These are phyloP conservation scores for Willaertia magna DNA, from an alignment of 208 protist genomes.

Conservation along the genomic window DNA sequence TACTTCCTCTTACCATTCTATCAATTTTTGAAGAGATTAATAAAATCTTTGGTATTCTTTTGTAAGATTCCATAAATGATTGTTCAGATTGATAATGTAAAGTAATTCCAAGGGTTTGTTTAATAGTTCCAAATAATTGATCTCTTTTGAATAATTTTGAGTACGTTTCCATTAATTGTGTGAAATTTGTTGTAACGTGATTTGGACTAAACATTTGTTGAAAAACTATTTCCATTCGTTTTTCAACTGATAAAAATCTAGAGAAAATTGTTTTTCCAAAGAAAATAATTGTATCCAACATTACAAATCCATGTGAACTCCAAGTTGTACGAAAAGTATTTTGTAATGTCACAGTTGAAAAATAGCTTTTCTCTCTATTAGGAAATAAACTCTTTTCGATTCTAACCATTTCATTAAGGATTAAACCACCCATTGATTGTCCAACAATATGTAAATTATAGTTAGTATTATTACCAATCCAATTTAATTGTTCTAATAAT, in stretches of 20 bases:
- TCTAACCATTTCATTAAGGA: background rate
- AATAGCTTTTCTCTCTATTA: background rate
- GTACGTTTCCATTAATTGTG: background rate
- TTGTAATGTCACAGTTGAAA: background rate
- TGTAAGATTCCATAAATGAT: background rate
- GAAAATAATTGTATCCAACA: background rate
- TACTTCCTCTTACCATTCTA: background rate
- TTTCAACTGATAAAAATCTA: background rate
- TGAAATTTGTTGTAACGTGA: background rate
- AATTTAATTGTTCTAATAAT: background rate
- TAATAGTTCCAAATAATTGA: background rate
- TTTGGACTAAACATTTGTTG: background rate
- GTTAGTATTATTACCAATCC: background rate
- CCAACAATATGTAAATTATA: background rate
- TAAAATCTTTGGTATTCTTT: background rate
- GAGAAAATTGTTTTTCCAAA: background rate
- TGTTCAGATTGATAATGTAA: background rate
- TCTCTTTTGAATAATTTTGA: background rate
- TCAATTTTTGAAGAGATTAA: background rate
- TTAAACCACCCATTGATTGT: background rate
- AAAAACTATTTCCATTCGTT: background rate
- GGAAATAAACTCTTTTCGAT: background rate
- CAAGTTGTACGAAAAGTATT: background rate
- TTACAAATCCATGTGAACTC: background rate
- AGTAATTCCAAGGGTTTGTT: background rate